Base-by-base conservation (phyloP, 805 yeast species). In the Nakazawaea holstii region DNA sequence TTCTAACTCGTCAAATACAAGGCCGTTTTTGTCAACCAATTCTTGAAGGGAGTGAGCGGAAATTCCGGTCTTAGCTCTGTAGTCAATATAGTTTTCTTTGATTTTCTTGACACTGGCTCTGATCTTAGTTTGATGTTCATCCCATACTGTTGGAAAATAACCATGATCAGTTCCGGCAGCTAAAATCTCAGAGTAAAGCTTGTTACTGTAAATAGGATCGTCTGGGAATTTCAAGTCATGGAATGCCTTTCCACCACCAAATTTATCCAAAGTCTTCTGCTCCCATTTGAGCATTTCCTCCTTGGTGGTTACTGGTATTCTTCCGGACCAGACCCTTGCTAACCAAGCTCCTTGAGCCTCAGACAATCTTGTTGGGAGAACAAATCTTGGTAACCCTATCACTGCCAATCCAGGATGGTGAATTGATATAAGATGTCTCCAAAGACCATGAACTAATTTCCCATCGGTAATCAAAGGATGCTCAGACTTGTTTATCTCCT, bases 291-390 rank as follows among this genome's bases (percentile, higher is more conserved):
- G 53, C 79, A 80, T 82, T n/a, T 67, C 73, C 24, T 65, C 66
- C 14, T 54, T 51, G 0, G 71, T 37, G 1, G 90, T 89, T 11
- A 82, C 61, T 13, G 53, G 10, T 2, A 86, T 59, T 38, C 80
- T 69, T 0, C 82, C 82, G 4, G 77, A 60, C 65, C 84, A 79
- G 2, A 80, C 79, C 49, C 89, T 70, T 2, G 86, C 77, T 29
- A 86, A 67, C 57, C 82, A 73, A 7, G 81, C 70, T 0, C 85
- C 88, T 58, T 87, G 94, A 42, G 77, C 66, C 49, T 75, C 79
- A 13, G 84, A 74, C 1, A 76, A 65, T 45, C 87, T 71, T 51
- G 82, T 80, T 6, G 89, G 87, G 0, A 84, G 65, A 4, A 80
- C 79, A 52, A 77, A 75, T 35, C 79, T 69, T 2, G 87, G 84